Base-by-base conservation (phyloP, 2,329 filamentous ascomycete species). In the Penicillium sp. region DNA sequence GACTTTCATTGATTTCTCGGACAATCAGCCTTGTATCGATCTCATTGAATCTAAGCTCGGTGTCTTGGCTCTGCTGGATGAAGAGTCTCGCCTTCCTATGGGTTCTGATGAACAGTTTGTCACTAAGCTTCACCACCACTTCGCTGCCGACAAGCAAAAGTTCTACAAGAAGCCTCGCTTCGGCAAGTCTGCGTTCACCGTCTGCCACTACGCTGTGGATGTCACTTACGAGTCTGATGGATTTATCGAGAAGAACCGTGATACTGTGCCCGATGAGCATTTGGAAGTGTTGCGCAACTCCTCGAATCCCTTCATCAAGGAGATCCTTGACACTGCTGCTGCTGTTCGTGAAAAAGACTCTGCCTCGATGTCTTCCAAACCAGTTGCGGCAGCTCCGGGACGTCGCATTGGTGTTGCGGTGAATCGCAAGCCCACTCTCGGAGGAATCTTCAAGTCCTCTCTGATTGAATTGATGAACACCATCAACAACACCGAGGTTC, bases 131-230 rank as follows among this genome's bases (percentile, higher is more conserved):
- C 92, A 99, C 74, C 88, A 95, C 73, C 94, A 97, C 75, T 99
- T 92, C 69, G 87, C 88, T 9, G 83, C 82, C 13, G 89, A 94
- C 72, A 97, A 97, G 80, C 89, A 94, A 73, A 90, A 90, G 69
- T 97, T 97, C 73, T 99, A 95, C 83, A 97, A 97, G 81, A 99
- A 97, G 78, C 94, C 94, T 6, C 85, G 94, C 53, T 99, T 99
- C 67, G 94, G 94, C 64, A 97, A 97, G 76, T 96, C 92, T 13
- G 83, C 94, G 1, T 99, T 99, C 77, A 97, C 94, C 7, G 92
- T 99, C 59, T 97, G 93, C 75, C 95, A 99, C 77, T 99, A 99
- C 76, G 94, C 94, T 48, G 83, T 99, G 53, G 94, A 99, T 68
- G 94, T 99, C 65, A 97, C 93, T 16, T 99, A 99, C 72, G 94